phyloP scores from a whole-genome alignment of 2,329 filamentous ascomycete genomes.

The Penicillium expansum region DNA sequence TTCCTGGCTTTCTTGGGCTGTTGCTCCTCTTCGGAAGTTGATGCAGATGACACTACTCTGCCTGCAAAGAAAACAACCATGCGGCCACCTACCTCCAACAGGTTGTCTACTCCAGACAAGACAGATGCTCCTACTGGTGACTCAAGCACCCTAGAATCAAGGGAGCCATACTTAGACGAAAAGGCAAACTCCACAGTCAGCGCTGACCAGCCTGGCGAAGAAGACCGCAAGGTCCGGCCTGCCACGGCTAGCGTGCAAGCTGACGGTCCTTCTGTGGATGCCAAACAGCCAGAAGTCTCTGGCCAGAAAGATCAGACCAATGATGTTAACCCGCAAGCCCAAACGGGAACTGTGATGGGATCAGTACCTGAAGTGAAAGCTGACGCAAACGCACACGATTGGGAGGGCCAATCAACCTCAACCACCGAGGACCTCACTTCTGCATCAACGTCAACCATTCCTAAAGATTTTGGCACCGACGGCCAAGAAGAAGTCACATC shows the following conservation, averaged over 20 bases:
- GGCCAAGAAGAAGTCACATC: conserved; percentile 44
- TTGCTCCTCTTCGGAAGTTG: conserved; percentile 48
- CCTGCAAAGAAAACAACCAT: conserved; percentile 48
- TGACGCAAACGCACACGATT: conserved; percentile 15
- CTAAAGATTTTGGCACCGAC: conserved; percentile 31
- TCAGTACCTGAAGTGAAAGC: conserved; percentile 19
- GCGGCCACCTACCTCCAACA: conserved; percentile 36
- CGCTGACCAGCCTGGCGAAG: conserved; percentile 30
- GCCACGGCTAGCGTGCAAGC: conserved; percentile 39
- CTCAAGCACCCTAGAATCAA: conserved; percentile 42
- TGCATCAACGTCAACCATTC: conserved; percentile 44
- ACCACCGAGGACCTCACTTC: conserved; percentile 62
- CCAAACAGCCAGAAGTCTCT: conserved; percentile 16
- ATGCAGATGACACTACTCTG: conserved; percentile 43
- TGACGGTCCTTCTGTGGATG: conserved; percentile 26
- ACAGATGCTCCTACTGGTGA: conserved; percentile 38
- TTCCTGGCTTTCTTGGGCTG: conserved; percentile 50
- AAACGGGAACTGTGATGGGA: conserved; percentile 9
- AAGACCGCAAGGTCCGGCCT: conserved; percentile 31
- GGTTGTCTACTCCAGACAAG: conserved; percentile 42
- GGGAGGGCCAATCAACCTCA: conserved; percentile 47
- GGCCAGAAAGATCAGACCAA: conserved; percentile 18
- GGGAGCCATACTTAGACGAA: conserved; percentile 40
- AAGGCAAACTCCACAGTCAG: conserved; percentile 35
- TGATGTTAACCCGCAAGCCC: neutral